Evolutionary conservation across 2,329 filamentous ascomycete genomes (phyloP).

Genomic region (Verruconis gallopava): DNA sequence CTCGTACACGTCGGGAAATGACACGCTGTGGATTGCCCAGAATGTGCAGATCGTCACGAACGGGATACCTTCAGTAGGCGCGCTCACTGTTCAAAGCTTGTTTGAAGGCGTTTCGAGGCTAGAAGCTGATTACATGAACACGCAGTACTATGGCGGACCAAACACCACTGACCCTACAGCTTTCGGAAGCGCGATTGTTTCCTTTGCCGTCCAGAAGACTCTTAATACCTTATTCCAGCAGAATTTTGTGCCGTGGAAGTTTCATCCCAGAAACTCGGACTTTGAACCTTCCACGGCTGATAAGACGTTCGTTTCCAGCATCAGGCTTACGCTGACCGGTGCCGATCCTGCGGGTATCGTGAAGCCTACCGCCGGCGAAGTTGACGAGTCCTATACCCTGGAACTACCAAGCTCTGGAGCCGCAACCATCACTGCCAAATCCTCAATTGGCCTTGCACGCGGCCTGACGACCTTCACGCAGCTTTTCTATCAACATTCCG

Average conservation of each 20-base stretch:
- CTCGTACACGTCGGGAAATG: conserved; percentile 24
- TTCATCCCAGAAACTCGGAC: conserved; percentile 49
- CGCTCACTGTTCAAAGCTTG: neutral
- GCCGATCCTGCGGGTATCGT: conserved; percentile 45
- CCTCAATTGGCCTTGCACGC: conserved; percentile 55
- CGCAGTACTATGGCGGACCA: no score
- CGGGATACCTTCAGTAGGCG: conserved; percentile 14
- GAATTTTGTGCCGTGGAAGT: conserved; percentile 66
- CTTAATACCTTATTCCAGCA: conserved; percentile 51
- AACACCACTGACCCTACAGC: neutral
- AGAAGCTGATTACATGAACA: no score
- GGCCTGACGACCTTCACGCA: conserved; percentile 69
- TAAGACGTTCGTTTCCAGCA: conserved; percentile 40
- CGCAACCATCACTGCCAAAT: conserved; percentile 50
- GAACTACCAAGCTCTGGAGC: conserved; percentile 44
- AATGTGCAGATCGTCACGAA: conserved; percentile 27
- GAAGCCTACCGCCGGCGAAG: conserved; percentile 47
- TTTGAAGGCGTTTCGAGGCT: neutral
- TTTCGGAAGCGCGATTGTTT: conserved; percentile 26
- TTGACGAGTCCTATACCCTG: conserved; percentile 67
- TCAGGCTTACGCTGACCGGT: conserved; percentile 49
- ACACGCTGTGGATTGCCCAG: conserved; percentile 26
- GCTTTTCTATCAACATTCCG: conserved; percentile 62
- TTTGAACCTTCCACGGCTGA: conserved; percentile 47
- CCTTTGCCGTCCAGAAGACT: conserved; percentile 39